Percentiles rank a stretch among this genome's conserved stretches.
Conservation (phyloP, 306 rosid genomes). For the Purshia tridentata region DNA sequence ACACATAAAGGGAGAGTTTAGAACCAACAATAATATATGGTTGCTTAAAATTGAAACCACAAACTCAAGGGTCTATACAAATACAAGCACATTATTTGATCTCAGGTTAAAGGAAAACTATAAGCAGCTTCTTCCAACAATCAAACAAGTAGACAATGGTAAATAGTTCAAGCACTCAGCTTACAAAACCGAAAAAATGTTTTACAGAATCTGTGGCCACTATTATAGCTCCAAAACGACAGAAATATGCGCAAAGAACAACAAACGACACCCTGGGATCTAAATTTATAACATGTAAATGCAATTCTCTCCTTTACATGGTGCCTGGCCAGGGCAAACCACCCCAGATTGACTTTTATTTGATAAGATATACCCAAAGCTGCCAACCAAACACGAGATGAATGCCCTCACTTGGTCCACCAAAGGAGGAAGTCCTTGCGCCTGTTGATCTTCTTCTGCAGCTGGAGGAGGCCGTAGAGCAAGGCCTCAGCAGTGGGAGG, state of each 20-base stretch:
- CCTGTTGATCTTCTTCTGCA: constrained; percentile 96
- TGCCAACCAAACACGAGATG: constrained; percentile 19
- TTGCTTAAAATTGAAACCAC: neutral
- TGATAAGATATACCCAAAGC: constrained; percentile 37
- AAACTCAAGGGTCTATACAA: neutral
- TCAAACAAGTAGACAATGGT: constrained; percentile 12
- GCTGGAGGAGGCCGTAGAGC: constrained; percentile 90
- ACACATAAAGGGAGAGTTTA: no score
- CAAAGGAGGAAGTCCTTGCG: constrained; percentile 94
- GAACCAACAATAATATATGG: neutral
- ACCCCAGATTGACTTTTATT: constrained; percentile 38
- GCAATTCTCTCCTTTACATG: constrained; percentile 41
- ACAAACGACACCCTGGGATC: constrained; percentile 23
- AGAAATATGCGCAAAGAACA: constrained; percentile 13
- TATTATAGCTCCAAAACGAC: constrained; percentile 25
- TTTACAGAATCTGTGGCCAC: constrained; percentile 26
- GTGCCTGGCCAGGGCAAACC: constrained; percentile 41
- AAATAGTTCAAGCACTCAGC: constrained; percentile 2
- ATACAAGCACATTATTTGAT: neutral
- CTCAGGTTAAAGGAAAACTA: constrained; percentile 22
- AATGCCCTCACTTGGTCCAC: constrained; percentile 85
- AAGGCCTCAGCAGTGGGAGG: constrained; percentile 98
- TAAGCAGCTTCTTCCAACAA: constrained; percentile 17
- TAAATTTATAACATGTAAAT: constrained; percentile 32
- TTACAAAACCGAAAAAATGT: constrained; percentile 7